Conservation (phyloP, 1,284 basidiomycete genomes). For the Entoloma clypeatum region DNA sequence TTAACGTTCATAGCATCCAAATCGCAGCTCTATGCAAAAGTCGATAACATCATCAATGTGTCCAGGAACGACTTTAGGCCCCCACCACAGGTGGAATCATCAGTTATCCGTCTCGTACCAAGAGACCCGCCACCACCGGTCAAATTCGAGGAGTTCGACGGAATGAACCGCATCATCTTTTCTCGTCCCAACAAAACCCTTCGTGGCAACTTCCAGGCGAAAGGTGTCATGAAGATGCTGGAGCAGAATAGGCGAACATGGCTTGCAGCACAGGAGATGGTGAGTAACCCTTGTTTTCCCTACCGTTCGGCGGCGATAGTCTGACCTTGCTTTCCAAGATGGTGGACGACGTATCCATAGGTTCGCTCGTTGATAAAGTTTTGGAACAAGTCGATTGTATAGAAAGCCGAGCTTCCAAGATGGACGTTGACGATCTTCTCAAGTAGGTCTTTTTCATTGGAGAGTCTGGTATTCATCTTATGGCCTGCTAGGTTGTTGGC, state of each 20-base stretch:
- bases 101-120: constrained; percentile 89
- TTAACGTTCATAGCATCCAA: constrained; percentile 4
- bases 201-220: constrained; percentile 86
- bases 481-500: constrained; percentile 48
- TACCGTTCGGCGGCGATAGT: not conserved
- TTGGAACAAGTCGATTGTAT: constrained; percentile 63
- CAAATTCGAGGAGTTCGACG: constrained; percentile 97
- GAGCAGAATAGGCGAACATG: constrained; percentile 96
- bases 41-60: constrained; percentile 97
- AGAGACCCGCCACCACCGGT: constrained; percentile 94
- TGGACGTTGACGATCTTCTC: constrained; percentile 83
- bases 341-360: constrained; percentile 72
- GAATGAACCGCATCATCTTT: constrained; percentile 87
- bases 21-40: constrained; percentile 55
- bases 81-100: constrained; percentile 91
- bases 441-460: constrained; percentile 42
- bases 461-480: constrained; percentile 5
- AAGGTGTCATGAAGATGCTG: constrained; percentile 92
- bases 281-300: constrained; percentile 24
- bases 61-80: constrained; percentile 96
- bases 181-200: constrained; percentile 88
- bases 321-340: constrained; percentile 43
- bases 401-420: constrained; percentile 75
- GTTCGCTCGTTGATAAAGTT: constrained; percentile 72
- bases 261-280: constrained; percentile 80